Evolutionary conservation across 179 eudicot genomes (phyloP), one percentile per base, ranked within the genome.

Genomic region (Silene vulgaris): DNA sequence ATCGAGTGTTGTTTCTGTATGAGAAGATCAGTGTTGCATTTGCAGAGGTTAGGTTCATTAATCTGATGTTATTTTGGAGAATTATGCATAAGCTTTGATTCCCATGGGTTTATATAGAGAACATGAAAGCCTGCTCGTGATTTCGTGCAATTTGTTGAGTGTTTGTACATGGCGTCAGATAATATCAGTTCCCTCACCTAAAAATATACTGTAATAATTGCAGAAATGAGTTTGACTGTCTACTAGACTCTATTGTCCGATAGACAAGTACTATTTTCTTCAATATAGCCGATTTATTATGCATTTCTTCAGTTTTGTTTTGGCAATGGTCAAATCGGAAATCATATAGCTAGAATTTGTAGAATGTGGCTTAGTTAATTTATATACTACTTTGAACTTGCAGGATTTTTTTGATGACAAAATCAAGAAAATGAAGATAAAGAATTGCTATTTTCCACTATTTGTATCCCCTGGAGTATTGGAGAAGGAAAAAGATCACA

Each of bases 331-430:
- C 59, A 16, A 52, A 14, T 13, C 5, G 59, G 68, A 64, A 64
- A 11, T 3, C 40, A 28, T n/a, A 26, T 64, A 12, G 68, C 68
- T 29, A 64, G 8, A 64, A 26, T 12, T 64, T 28, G 12, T 64
- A 29, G 2, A n/a, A 28, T 4, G 37, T 29, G 14, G 65, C n/a
- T 5, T 75, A 71, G n/a, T 4, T 76, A 52, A 17, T 75, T 45
- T 19, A 12, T 52, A 14, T 16, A 37, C 3, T 74, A 0, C 61
- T 20, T 73, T 73, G 35, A 40, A 14, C 26, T 78, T 79, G 84
- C 86, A 95, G 99, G 85, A 77, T 64, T 95, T 90, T 81, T 95
- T 95, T 80, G 99, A 95, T 81, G 90, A 87, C 26, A 95, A 92
- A 80, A 92, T 92, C 54, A 90, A 95, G 84, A 88, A 89, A 79